Base-by-base conservation (phyloP, 2,329 filamentous ascomycete genomes). In the Hypomyces rosellus region DNA sequence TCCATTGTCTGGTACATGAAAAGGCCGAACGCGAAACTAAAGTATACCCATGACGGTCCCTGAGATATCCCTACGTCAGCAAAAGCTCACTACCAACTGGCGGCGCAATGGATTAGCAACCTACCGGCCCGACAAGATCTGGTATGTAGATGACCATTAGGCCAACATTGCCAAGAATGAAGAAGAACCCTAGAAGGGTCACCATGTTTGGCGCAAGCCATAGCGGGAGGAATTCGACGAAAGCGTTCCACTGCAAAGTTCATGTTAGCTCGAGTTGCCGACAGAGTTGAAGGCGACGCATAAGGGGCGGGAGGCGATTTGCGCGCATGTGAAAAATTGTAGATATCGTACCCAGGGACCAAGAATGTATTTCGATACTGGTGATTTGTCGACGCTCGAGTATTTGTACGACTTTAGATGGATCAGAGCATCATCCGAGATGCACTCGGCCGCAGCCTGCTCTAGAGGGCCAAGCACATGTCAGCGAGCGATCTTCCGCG, bases 1-100 rank as follows among this genome's bases (percentile, higher is more conserved):
- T 99, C 93, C 86, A 99, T 91, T 13, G 93, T 99, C 60, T 93
- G 95, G 71, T 97, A 95, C 88, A 95, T 93, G 86, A 95, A 99
- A 52, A 99, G 79, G 38, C 93, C 93, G 57, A 95, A 81, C 1
- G 91, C 92, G 68, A 97, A 97, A 71, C 89, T 96, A 66, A 89
- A 95, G 74, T 96, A 97, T 16, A 97, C 70, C 92, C 93, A 97
- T 62, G 85, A 79, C 8, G 91, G 90, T 16, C 85, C 89, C 85
- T 93, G 14, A 53, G 45, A 39, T 3, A 16, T 20, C 36, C 22
- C 14, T 12, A n/a, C 12, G 33, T 49, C 43, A 52, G 50, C 33
- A 40, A 16, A 22, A 30, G 9, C 9, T 11, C 25, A 30, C 9
- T 2, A 30, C 25, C 25, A 30, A 7, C 25, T 30, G 8, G 11